These are phyloP conservation scores for Clavulina sp. DNA, from an alignment of 768 basidiomycete genomes.

Conservation along the genomic window DNA sequence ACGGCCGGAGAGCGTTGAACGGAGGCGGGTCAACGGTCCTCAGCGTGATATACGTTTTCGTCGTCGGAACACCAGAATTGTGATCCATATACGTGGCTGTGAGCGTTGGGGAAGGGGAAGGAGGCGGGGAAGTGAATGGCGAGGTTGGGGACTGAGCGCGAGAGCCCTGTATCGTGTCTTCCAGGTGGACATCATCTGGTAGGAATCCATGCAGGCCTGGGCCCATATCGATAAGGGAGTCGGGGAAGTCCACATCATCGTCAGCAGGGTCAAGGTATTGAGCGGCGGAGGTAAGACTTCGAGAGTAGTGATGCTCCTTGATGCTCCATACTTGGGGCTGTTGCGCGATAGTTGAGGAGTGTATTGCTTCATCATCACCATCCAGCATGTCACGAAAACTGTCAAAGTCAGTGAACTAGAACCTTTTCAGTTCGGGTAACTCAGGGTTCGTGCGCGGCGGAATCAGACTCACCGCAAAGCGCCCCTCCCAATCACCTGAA, in stretches of 20 bases:
- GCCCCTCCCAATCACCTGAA: conserved; percentile 11
- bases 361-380: conserved; percentile 43
- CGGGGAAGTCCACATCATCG: neutral
- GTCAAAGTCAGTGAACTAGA: conserved; percentile 64
- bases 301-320: conserved; percentile 42
- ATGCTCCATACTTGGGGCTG: conserved; percentile 87
- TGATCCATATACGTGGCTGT: too few relatives aligned
- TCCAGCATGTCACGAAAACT: conserved; percentile 33
- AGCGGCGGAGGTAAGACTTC: neutral
- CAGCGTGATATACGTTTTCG: too few relatives aligned
- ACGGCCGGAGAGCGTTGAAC: too few relatives aligned
- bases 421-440: conserved; percentile 14
- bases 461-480: conserved; percentile 8
- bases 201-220: neutral
- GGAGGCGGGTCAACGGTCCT: too few relatives aligned
- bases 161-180: neutral
- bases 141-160: neutral
- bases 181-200: conserved; percentile 18
- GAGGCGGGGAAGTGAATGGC: neutral
- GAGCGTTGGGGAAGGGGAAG: too few relatives aligned
- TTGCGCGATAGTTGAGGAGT: conserved; percentile 56
- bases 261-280: neutral
- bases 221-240: neutral
- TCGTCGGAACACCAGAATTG: too few relatives aligned
- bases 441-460: neutral